Evolutionary conservation across 106 monocot genomes (phyloP).

Genomic region (Gastrodia elata): DNA sequence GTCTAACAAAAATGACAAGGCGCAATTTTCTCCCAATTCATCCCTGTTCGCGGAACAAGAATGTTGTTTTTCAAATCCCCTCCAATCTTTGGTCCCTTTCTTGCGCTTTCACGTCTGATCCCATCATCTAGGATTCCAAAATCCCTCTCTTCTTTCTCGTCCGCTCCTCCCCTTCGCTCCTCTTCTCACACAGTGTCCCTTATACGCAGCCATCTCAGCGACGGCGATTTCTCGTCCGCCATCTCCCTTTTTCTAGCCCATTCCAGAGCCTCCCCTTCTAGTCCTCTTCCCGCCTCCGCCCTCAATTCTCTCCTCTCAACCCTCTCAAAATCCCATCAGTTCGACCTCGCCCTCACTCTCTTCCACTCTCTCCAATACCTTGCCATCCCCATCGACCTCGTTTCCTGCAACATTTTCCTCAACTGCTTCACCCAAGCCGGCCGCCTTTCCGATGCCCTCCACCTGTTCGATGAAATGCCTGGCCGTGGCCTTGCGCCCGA

Average conservation of each 20-base stretch:
- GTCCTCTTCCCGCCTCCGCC: slow-evolving; percentile 9
- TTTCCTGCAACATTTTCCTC: slow-evolving; percentile 23
- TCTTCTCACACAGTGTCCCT: slow-evolving; percentile 8
- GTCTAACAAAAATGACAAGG: too few relatives aligned
- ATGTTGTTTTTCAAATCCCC: background rate
- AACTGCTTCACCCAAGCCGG: slow-evolving; percentile 11
- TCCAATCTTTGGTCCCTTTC: background rate
- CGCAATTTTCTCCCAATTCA: too few relatives aligned
- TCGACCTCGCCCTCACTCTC: slow-evolving; percentile 13
- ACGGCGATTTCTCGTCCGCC: slow-evolving; percentile 11
- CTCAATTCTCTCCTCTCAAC: slow-evolving; percentile 16
- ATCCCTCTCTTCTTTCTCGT: background rate
- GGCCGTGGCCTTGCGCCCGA: background rate
- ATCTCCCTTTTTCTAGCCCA: slow-evolving; percentile 11
- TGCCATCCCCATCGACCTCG: slow-evolving; percentile 7
- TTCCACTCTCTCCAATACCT: slow-evolving; percentile 10
- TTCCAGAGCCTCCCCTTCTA: background rate
- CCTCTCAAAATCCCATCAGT: slow-evolving; percentile 12
- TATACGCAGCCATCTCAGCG: slow-evolving; percentile 8
- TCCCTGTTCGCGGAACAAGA: too few relatives aligned
- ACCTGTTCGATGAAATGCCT: slow-evolving; percentile 33
- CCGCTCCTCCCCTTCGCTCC: background rate
- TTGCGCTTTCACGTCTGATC: background rate
- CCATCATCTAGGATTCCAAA: background rate
- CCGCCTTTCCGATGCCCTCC: slow-evolving; percentile 14